Percentiles rank a stretch among this genome's conserved stretches.
These are phyloP conservation scores for Penicillium verhagenii DNA, from an alignment of 495 filamentous ascomycete species.

Conservation along the genomic window DNA sequence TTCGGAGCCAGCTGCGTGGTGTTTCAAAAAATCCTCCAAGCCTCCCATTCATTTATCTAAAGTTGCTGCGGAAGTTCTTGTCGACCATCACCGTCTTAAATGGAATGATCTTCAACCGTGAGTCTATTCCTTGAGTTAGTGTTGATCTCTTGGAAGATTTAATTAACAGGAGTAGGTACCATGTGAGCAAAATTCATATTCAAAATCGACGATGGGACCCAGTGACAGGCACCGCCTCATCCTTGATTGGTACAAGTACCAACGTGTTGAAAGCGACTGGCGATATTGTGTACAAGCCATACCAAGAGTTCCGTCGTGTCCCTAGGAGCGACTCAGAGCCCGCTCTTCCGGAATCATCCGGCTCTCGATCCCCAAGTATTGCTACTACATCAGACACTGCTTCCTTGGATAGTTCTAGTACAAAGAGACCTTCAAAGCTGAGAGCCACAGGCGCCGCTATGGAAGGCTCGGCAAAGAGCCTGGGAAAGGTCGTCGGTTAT, in stretches of 20 bases:
- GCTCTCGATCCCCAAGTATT: too few relatives aligned
- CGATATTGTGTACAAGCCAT: constrained; percentile 34
- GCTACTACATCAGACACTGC: not conserved
- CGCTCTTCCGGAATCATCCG: too few relatives aligned
- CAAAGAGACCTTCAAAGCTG: too few relatives aligned
- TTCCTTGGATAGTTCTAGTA: not conserved
- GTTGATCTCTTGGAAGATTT: not conserved
- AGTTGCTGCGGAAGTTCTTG: not conserved
- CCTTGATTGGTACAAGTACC: constrained; percentile 18
- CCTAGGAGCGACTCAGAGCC: too few relatives aligned
- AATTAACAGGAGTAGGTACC: not conserved
- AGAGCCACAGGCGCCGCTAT: too few relatives aligned
- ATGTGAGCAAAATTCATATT: constrained; percentile 28
- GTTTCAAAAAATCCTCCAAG: not conserved
- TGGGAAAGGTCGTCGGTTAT: constrained; percentile 22
- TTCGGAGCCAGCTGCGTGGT: not conserved
- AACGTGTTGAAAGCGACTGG: constrained; percentile 27
- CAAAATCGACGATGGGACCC: constrained; percentile 40
- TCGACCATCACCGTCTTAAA: too few relatives aligned
- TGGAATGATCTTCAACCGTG: too few relatives aligned
- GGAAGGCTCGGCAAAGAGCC: constrained; percentile 24
- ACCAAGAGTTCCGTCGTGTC: too few relatives aligned
- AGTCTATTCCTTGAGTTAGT: too few relatives aligned
- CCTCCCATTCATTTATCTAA: not conserved
- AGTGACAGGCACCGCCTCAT: constrained; percentile 42